Evolutionary conservation across 2,329 filamentous ascomycete species (phyloP), one percentile per base, ranked within the genome.

Genomic region (Ilyonectria robusta): DNA sequence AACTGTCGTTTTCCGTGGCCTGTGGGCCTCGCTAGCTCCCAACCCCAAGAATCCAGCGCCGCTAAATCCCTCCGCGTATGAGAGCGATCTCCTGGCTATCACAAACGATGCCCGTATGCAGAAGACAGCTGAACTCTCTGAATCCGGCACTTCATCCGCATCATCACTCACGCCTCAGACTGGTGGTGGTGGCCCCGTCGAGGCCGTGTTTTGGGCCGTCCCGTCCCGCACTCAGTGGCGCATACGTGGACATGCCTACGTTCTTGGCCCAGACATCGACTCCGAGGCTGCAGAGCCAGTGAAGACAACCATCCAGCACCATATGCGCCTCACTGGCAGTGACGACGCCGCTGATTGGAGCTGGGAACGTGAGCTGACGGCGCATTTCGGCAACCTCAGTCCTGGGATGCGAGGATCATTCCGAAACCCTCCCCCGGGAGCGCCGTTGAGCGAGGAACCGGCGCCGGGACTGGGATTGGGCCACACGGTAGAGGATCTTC

Each of bases 61-160:
- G 69, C 85, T 85, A 69, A 98, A 98, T 79, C 91, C 93, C 5
- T 72, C 82, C 31, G 55, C 80, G 1, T 97, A 89, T 77, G 91
- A 93, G 75, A 94, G 89, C 73, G 94, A 98, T 71, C 83, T 95
- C 73, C 88, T 92, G 3, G 92, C 92, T 1, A 91, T 98, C 76
- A 97, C 95, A 1, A 97, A 94, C 0, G 96, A 98, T 79, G 89
- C 89, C 9, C 89, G 95, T 51, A 97, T 97, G 94, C 87, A 91
- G 66, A 98, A 98, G 84, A 85, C 92, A 0, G 84, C 85, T 3
- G 92, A 98, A 80, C 81, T 98, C 4, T 88, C 26, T 85, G 51
- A 42, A 51, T 65, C 59, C 81, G 85, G 42, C 81, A 83, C 74
- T 83, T 84, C 46, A 2, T 23, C 65, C 8, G 56, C 33, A 17